These are phyloP conservation scores for Pneumocystis canis DNA, from an alignment of 1,139 yeast genomes.

Conservation along the genomic window DNA sequence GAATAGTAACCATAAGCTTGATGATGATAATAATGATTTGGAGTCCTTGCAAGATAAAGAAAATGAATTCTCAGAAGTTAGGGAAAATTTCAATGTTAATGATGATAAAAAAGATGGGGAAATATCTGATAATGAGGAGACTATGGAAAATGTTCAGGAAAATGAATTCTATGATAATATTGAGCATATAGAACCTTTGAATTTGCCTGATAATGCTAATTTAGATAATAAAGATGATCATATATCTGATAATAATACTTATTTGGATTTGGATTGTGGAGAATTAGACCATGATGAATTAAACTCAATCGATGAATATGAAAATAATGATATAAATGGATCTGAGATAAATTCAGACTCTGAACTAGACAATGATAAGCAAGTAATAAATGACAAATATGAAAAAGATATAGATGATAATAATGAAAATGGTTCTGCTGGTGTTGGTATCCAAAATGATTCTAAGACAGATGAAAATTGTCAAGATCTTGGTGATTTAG, in stretches of 20 bases:
- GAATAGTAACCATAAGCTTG: slow-evolving; percentile 52
- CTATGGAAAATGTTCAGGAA: slow-evolving; percentile 46
- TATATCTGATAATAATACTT: slow-evolving; percentile 22
- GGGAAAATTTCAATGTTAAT: slow-evolving; percentile 29
- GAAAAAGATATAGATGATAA: slow-evolving; percentile 17
- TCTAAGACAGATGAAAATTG: background rate
- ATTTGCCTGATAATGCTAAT: slow-evolving; percentile 69
- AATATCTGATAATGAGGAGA: slow-evolving; percentile 29
- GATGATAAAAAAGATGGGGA: slow-evolving; percentile 32
- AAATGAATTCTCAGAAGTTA: slow-evolving; percentile 51
- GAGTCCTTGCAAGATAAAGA: too few species aligned
- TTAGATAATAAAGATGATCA: slow-evolving; percentile 19
- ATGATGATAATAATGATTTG: slow-evolving; percentile 58
- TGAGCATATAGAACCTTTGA: slow-evolving; percentile 69
- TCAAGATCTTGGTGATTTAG: background rate
- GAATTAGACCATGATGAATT: slow-evolving; percentile 7
- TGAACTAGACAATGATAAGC: slow-evolving; percentile 20
- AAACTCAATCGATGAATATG: slow-evolving; percentile 8
- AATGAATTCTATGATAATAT: slow-evolving; percentile 58
- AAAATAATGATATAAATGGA: slow-evolving; percentile 13
- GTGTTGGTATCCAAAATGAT: background rate
- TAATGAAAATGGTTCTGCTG: background rate
- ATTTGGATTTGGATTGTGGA: background rate
- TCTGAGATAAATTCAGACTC: slow-evolving; percentile 8
- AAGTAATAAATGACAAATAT: slow-evolving; percentile 25